Percentiles rank a stretch among this genome's conserved stretches.
Conservation (phyloP, 164 flowering plant species). For the Sextonia rubra region DNA sequence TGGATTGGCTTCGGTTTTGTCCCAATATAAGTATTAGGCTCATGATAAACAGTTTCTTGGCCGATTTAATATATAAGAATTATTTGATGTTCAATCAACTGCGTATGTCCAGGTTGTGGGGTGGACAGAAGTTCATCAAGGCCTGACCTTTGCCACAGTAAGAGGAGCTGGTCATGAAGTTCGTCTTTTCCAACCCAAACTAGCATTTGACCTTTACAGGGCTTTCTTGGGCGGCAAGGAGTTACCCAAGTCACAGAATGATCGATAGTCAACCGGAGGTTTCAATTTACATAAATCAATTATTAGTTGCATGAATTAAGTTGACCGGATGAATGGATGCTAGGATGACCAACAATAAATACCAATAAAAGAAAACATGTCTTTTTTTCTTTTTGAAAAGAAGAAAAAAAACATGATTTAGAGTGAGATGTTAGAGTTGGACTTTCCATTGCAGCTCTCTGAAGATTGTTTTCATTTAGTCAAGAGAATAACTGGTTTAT, state of each 20-base stretch:
- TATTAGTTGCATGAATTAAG: not conserved
- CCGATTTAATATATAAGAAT: not conserved
- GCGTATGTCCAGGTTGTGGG: constrained; percentile 60
- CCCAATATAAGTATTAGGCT: too few species aligned
- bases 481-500: too few species aligned
- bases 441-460: not conserved
- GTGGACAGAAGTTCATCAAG: constrained; percentile 80
- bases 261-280: not conserved
- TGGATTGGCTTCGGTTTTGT: too few species aligned
- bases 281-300: too few species aligned
- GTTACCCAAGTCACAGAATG: constrained; percentile 19
- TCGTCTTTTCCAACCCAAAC: constrained; percentile 55
- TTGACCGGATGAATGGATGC: not conserved
- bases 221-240: constrained; percentile 42
- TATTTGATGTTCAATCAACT: not conserved
- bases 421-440: not conserved
- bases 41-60: too few species aligned
- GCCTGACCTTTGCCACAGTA: constrained; percentile 76
- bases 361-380: not conserved
- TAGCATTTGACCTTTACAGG: constrained; percentile 48
- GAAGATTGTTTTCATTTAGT: too few species aligned
- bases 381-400: too few species aligned
- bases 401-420: too few species aligned
- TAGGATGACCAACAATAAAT: not conserved
- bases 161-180: constrained; percentile 95